These are phyloP conservation scores for Liriodendron chinense DNA, from an alignment of 164 flowering plant genomes.

Conservation along the genomic window DNA sequence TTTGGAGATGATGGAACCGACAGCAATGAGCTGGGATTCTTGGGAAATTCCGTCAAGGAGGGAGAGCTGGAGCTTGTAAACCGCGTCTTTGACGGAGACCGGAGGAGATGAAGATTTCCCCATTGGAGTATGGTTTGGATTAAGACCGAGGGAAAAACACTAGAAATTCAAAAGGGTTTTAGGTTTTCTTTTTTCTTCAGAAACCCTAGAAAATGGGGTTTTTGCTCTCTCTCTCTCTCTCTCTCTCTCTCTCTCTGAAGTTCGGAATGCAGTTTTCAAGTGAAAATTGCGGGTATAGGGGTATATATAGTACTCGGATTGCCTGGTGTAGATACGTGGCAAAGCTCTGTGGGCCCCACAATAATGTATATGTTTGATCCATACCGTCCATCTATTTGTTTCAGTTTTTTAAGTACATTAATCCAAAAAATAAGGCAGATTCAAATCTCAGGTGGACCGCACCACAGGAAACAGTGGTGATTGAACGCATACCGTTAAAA, in stretches of 20 bases:
- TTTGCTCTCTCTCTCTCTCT: neutral
- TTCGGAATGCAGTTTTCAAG: neutral
- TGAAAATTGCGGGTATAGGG: neutral
- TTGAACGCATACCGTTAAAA: too few relatives aligned
- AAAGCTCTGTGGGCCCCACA: too few relatives aligned
- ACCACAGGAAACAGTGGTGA: too few relatives aligned
- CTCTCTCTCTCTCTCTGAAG: neutral
- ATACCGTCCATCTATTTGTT: too few relatives aligned
- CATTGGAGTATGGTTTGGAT: conserved; percentile 13
- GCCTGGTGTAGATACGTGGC: neutral
- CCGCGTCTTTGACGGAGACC: conserved; percentile 35
- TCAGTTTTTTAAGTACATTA: too few relatives aligned
- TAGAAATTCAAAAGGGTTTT: neutral
- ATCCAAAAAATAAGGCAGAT: too few relatives aligned
- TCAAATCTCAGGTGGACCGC: too few relatives aligned
- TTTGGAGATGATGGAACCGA: conserved; percentile 61
- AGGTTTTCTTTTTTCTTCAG: neutral
- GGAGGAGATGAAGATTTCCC: conserved; percentile 7
- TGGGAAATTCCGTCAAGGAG: conserved; percentile 64
- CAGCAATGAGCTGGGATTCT: conserved; percentile 55
- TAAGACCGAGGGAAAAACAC: neutral
- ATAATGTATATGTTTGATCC: too few relatives aligned
- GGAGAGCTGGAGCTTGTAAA: conserved; percentile 58
- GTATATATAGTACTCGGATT: too few relatives aligned
- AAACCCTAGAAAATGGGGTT: neutral